phyloP scores from a whole-genome alignment of 1,284 basidiomycete species.

The Pseudozyma thailandica region DNA sequence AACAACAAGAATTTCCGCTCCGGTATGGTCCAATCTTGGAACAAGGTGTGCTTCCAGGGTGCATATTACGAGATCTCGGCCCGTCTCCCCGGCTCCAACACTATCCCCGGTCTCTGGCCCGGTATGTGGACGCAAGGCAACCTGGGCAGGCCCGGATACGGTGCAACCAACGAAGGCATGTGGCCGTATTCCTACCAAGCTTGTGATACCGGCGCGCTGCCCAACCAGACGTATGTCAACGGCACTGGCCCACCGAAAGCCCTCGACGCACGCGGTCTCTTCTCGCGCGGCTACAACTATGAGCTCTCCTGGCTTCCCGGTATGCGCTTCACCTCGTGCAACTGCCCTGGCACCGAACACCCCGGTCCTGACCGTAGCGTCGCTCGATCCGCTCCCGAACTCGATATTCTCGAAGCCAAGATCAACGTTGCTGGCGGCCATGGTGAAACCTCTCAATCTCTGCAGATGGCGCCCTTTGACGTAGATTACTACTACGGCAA shows the following conservation, averaged over 20 bases:
- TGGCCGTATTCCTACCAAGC: constrained; percentile 69
- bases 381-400: constrained; percentile 66
- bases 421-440: constrained; percentile 70
- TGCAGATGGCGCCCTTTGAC: constrained; percentile 68
- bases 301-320: constrained; percentile 60
- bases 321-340: constrained; percentile 63
- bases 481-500: constrained; percentile 60
- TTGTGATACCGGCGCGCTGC: constrained; percentile 65
- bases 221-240: constrained; percentile 58
- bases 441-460: constrained; percentile 62
- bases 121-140: constrained; percentile 65
- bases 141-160: constrained; percentile 64
- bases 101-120: constrained; percentile 68
- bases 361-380: constrained; percentile 58
- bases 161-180: constrained; percentile 65
- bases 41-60: constrained; percentile 68
- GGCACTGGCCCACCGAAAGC: constrained; percentile 55
- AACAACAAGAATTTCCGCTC: constrained; percentile 65
- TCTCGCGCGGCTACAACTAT: constrained; percentile 37
- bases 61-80: constrained; percentile 63
- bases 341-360: constrained; percentile 61
- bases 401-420: constrained; percentile 70
- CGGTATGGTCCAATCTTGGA: constrained; percentile 67
- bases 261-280: constrained; percentile 36
- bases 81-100: constrained; percentile 33